Evolutionary conservation across 1,139 yeast species (phyloP).

Genomic region (Petasospora rhodanensis): DNA sequence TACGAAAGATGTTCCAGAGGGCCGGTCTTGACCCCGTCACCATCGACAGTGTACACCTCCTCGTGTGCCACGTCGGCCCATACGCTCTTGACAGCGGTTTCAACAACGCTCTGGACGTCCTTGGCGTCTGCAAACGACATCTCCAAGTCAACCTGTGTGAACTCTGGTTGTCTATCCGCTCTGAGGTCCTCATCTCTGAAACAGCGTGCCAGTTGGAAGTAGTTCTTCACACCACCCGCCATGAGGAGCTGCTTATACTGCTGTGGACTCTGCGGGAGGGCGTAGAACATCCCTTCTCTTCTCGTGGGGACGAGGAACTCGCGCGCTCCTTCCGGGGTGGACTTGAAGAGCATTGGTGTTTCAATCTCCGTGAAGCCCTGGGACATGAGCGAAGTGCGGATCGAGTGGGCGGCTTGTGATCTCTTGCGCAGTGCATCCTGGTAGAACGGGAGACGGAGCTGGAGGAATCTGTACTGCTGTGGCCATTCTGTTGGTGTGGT

Average conservation of each 20-base stretch:
- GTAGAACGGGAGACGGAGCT: conserved; percentile 58
- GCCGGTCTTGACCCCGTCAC: conserved; percentile 23
- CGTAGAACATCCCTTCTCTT: conserved; percentile 59
- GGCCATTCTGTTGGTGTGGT: conserved; percentile 56
- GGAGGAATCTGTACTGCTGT: conserved; percentile 75
- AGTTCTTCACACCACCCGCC: conserved; percentile 86
- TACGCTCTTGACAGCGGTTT: conserved; percentile 46
- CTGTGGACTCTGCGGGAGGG: conserved; percentile 96
- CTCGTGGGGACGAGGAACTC: conserved; percentile 95
- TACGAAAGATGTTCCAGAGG: conserved; percentile 52
- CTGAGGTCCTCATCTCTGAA: conserved; percentile 94
- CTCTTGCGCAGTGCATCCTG: conserved; percentile 60
- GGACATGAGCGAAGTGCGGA: conserved; percentile 49
- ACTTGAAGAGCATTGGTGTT: conserved; percentile 87
- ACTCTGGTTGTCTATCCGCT: conserved; percentile 95
- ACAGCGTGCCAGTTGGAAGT: conserved; percentile 89
- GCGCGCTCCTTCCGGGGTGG: conserved; percentile 97
- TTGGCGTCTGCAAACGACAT: conserved; percentile 74
- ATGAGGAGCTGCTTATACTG: conserved; percentile 91
- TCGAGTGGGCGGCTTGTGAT: conserved; percentile 51
- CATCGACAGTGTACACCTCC: conserved; percentile 24
- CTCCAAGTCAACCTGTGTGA: conserved; percentile 92
- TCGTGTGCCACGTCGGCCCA: conserved; percentile 45
- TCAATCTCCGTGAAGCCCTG: conserved; percentile 72
- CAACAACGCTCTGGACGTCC: conserved; percentile 66